Percentiles rank a stretch among this genome's conserved stretches.
phyloP scores from a whole-genome alignment of 2,329 filamentous ascomycete species.

The Tolypocladium endophyticum region DNA sequence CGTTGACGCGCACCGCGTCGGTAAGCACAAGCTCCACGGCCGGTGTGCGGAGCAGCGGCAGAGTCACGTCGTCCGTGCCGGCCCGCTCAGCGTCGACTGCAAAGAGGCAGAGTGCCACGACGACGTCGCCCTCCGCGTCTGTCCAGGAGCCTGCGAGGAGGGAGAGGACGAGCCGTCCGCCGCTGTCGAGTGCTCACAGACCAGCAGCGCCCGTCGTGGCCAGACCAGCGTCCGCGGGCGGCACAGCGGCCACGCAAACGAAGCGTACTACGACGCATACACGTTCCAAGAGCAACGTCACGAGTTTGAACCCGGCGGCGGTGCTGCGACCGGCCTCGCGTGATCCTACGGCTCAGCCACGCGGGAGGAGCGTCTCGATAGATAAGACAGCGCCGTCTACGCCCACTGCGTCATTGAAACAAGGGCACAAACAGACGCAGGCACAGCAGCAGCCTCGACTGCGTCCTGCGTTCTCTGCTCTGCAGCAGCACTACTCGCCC shows the following conservation, averaged over 20 bases:
- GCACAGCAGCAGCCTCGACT: conserved; percentile 21
- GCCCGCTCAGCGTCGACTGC: conserved; percentile 13
- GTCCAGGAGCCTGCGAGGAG: conserved; percentile 6
- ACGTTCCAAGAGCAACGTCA: conserved; percentile 22
- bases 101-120: neutral
- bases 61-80: conserved; percentile 4
- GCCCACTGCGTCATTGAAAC: conserved; percentile 8
- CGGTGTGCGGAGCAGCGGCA: conserved; percentile 5
- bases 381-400: conserved; percentile 8
- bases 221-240: conserved; percentile 19
- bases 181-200: conserved; percentile 21
- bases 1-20: conserved; percentile 22
- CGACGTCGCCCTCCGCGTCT: neutral
- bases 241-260: conserved; percentile 9
- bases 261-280: conserved; percentile 14
- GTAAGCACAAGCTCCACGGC: neutral
- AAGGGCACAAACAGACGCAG: conserved; percentile 7
- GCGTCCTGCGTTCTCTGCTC: conserved; percentile 48
- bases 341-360: conserved; percentile 3
- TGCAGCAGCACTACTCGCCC: conserved; percentile 59
- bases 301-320: conserved; percentile 13
- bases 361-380: conserved; percentile 8
- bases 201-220: conserved; percentile 11
- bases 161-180: conserved; percentile 18
- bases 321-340: conserved; percentile 19